Evolutionary conservation across 345 rosid species (phyloP).

Genomic region (Citrus sp.): DNA sequence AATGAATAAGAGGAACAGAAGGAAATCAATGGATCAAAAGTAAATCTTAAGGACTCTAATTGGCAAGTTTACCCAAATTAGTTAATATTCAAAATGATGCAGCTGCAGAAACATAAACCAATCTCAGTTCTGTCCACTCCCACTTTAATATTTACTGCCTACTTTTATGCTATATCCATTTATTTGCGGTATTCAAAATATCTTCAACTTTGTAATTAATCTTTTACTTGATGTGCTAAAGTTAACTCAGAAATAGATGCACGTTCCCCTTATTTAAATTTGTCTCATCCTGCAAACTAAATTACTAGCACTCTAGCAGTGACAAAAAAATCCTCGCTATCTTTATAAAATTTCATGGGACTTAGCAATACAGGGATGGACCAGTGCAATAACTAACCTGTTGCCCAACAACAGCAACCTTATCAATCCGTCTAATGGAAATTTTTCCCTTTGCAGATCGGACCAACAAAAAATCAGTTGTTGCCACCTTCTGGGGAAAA

Average conservation of each 20-base stretch:
- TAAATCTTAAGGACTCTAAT: not conserved
- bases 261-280: not conserved
- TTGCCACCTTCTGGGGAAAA: constrained; percentile 76
- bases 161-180: not conserved
- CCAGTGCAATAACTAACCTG: constrained; percentile 54
- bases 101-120: not conserved
- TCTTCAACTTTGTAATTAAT: not conserved
- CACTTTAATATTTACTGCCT: not conserved
- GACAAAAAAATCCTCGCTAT: not conserved
- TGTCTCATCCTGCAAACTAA: not conserved
- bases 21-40: not conserved
- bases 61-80: not conserved
- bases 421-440: constrained; percentile 85
- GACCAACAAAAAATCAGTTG: constrained; percentile 86
- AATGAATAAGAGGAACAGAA: not conserved
- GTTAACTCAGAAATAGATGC: not conserved
- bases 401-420: constrained; percentile 85
- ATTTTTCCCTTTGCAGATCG: constrained; percentile 96
- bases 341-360: not conserved
- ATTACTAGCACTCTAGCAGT: not conserved
- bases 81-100: not conserved
- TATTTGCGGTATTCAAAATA: not conserved
- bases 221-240: not conserved
- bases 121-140: not conserved
- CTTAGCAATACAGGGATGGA: not conserved